Conservation (phyloP, 2,329 filamentous ascomycete genomes). For the Penicillium fuscoglaucum region DNA sequence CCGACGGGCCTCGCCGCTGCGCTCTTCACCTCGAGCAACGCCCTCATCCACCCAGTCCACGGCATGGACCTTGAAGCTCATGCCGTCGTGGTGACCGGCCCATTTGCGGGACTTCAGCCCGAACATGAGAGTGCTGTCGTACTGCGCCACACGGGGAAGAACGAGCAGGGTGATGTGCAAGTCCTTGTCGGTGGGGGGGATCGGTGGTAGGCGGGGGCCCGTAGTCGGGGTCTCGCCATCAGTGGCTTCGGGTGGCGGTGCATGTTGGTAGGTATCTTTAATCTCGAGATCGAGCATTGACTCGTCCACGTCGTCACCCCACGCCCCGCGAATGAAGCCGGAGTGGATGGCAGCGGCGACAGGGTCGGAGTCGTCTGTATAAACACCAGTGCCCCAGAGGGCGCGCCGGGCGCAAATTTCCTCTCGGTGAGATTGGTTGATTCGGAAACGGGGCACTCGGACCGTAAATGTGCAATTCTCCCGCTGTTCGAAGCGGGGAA, state of each 20-base stretch:
- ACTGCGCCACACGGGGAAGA: constrained; percentile 74
- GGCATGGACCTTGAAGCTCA: constrained; percentile 81
- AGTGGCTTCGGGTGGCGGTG: constrained; percentile 39
- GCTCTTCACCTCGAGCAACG: constrained; percentile 48
- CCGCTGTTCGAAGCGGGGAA: constrained; percentile 74
- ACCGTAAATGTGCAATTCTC: constrained; percentile 90
- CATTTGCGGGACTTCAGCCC: constrained; percentile 82
- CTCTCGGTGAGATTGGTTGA: constrained; percentile 69
- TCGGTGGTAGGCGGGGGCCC: constrained; percentile 39
- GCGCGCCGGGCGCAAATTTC: constrained; percentile 79
- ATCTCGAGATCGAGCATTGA: constrained; percentile 62
- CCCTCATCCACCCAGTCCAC: constrained; percentile 83
- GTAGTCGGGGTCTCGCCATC: constrained; percentile 20
- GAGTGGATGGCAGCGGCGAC: constrained; percentile 90
- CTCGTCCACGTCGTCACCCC: constrained; percentile 74
- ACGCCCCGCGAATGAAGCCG: constrained; percentile 88
- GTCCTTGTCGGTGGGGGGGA: constrained; percentile 68
- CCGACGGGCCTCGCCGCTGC: constrained; percentile 49
- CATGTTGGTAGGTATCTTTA: constrained; percentile 48
- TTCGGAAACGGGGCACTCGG: constrained; percentile 77
- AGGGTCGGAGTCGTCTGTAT: constrained; percentile 93
- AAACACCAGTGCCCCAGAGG: constrained; percentile 91
- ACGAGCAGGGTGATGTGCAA: constrained; percentile 85
- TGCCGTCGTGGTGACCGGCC: constrained; percentile 74
- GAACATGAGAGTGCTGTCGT: constrained; percentile 71